Base-by-base conservation (phyloP, 1,284 basidiomycete species). In the Rhodotorula sp. region DNA sequence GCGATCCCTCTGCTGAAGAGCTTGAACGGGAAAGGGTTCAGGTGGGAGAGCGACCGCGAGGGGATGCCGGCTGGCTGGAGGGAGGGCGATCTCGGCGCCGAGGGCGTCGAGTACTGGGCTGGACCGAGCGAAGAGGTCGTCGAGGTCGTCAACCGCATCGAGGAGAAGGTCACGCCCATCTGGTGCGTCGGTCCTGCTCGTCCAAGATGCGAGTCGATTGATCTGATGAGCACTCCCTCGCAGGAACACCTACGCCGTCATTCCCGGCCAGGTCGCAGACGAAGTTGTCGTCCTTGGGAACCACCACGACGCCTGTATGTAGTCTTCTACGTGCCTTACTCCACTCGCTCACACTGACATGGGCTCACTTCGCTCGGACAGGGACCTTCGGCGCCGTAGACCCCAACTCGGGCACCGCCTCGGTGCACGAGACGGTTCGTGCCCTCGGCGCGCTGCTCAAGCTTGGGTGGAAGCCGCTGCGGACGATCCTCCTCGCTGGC, bases 401-500 rank as follows among this genome's bases (percentile, higher is more conserved):
- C 81, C 95, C 95, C 2, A 89, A 86, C 55, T 92, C 91, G 21
- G 94, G 95, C 13, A 92, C 93, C 0, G 91, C 90, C 1, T 88
- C 90, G n/a, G 83, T 95, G 23, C 87, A 90, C 77, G 93, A 97
- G 80, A 84, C 93, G 42, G 85, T 95, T 70, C 87, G 88, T 49
- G 92, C 91, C n/a, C 87, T 94, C 68, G 93, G 92, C 46, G 82
- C 84, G 14, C 84, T 97, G 3, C 79, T 91, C 34, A 84, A 83
- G 74, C 84, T 83, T 21, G 94, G 93, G 42, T 98, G 95, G 95
- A 91, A 88, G 78, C 95, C 95, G 7, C 82, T 94, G 53, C 85
- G 94, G 68, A 95, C 91, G 23, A 88, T 96, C 77, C 82, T 96
- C n/a, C 85, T 97, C 64, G 92, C 91, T 7, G 91, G 88, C 74